Conservation (phyloP, 1,139 yeast species). For the Geotrichum europaeum region DNA sequence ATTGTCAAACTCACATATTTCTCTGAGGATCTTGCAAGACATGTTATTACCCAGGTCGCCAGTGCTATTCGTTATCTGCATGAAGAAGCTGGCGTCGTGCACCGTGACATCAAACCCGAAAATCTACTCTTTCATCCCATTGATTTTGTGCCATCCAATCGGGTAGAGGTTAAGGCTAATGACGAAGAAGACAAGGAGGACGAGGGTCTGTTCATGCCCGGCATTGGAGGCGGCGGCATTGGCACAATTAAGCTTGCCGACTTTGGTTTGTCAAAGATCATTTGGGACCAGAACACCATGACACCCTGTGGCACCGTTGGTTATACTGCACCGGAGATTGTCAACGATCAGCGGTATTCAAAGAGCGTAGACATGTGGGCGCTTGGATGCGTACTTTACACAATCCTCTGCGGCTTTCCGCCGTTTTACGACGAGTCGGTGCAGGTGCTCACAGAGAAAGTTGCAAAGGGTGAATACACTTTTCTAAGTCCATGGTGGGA, state of each 20-base stretch:
- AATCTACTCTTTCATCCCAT: constrained; percentile 79
- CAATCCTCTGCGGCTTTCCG: constrained; percentile 89
- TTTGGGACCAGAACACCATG: constrained; percentile 60
- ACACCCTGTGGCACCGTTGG: constrained; percentile 91
- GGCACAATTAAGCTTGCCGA: constrained; percentile 85
- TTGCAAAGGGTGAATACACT: constrained; percentile 73
- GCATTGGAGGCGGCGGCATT: constrained; percentile 84
- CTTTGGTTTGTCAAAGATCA: constrained; percentile 84
- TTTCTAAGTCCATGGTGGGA: constrained; percentile 97
- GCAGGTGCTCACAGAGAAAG: constrained; percentile 70
- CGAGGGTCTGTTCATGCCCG: constrained; percentile 74
- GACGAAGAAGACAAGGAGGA: constrained; percentile 64
- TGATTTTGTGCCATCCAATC: constrained; percentile 50
- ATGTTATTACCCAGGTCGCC: constrained; percentile 78
- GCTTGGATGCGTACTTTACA: constrained; percentile 84
- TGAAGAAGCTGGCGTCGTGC: constrained; percentile 77
- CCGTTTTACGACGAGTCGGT: constrained; percentile 90
- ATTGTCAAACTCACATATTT: constrained; percentile 88
- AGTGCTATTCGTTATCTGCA: constrained; percentile 78
- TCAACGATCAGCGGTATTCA: constrained; percentile 75
- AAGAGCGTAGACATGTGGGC: constrained; percentile 97
- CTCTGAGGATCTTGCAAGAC: constrained; percentile 77
- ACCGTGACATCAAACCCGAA: constrained; percentile 93
- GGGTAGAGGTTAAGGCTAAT: constrained; percentile 54
- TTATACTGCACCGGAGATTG: constrained; percentile 92